Evolutionary conservation across 768 basidiomycete genomes (phyloP).

Genomic region (Leucocoprinus sp.): DNA sequence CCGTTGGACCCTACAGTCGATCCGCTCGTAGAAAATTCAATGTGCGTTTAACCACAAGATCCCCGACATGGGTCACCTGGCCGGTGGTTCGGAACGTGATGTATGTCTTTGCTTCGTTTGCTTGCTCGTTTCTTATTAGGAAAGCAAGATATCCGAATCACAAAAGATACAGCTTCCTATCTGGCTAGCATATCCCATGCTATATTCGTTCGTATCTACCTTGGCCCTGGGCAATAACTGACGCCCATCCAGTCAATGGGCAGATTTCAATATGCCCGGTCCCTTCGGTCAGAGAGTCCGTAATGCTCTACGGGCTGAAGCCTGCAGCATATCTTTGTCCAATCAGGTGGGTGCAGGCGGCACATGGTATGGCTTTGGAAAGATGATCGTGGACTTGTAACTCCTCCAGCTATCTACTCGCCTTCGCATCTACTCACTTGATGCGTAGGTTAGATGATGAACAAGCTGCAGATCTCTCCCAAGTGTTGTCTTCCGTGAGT

Average conservation of each 20-base stretch:
- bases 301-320: slow-evolving; percentile 84
- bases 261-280: slow-evolving; percentile 76
- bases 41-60: slow-evolving; percentile 88
- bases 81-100: slow-evolving; percentile 77
- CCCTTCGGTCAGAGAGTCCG: slow-evolving; percentile 71
- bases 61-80: slow-evolving; percentile 81
- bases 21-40: slow-evolving; percentile 65
- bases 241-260: slow-evolving; percentile 58
- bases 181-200: slow-evolving; percentile 85
- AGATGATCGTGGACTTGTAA: slow-evolving; percentile 78
- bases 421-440: neutral
- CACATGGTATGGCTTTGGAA: slow-evolving; percentile 89
- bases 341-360: slow-evolving; percentile 82
- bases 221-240: neutral
- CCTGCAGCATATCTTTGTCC: slow-evolving; percentile 76
- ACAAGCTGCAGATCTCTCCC: slow-evolving; percentile 64
- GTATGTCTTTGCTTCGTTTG: slow-evolving; percentile 33
- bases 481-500: slow-evolving; percentile 57
- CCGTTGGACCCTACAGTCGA: neutral
- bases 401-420: slow-evolving; percentile 4
- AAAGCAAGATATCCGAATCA: slow-evolving; percentile 58
- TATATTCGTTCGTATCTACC: slow-evolving; percentile 53
- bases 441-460: slow-evolving; percentile 61
- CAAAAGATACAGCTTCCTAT: slow-evolving; percentile 80
- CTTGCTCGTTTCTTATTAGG: neutral